These are phyloP conservation scores for Eucalyptus coolabah DNA, from an alignment of 345 rosid species.

Conservation along the genomic window DNA sequence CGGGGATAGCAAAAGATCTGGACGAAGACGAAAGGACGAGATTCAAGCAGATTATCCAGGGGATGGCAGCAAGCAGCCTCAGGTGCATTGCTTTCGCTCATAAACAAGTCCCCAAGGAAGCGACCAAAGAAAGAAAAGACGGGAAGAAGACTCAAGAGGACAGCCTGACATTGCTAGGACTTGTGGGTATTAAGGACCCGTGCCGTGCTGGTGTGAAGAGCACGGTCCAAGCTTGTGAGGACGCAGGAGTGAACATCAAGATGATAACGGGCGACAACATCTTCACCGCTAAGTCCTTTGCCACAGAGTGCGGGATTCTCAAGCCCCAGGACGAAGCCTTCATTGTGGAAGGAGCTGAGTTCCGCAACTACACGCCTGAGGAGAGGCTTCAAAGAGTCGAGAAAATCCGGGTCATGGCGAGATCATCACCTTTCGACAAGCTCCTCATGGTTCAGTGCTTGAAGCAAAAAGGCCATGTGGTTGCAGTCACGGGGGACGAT, in stretches of 20 bases:
- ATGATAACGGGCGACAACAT: slow-evolving; percentile 76
- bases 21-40: slow-evolving; percentile 3
- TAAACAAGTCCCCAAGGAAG: slow-evolving; percentile 8
- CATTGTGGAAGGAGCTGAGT: slow-evolving; percentile 48
- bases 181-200: slow-evolving; percentile 67
- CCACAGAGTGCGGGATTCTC: slow-evolving; percentile 65
- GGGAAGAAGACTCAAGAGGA: slow-evolving; percentile 22
- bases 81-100: slow-evolving; percentile 73
- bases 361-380: slow-evolving; percentile 27
- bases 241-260: slow-evolving; percentile 58
- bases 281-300: slow-evolving; percentile 65
- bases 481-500: slow-evolving; percentile 66
- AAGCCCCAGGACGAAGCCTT: slow-evolving; percentile 8
- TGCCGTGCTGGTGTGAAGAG: slow-evolving; percentile 47
- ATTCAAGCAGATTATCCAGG: slow-evolving; percentile 36
- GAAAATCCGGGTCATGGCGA: slow-evolving; percentile 60
- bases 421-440: slow-evolving; percentile 67
- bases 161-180: slow-evolving; percentile 30
- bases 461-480: slow-evolving; percentile 54
- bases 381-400: slow-evolving; percentile 38
- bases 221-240: slow-evolving; percentile 50
- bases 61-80: slow-evolving; percentile 52
- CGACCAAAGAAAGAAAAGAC: not conserved
- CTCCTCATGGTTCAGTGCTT: slow-evolving; percentile 75
- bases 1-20: slow-evolving; percentile 21